These are phyloP conservation scores for Penicillium verhagenii DNA, from an alignment of 495 filamentous ascomycete species.

Conservation along the genomic window DNA sequence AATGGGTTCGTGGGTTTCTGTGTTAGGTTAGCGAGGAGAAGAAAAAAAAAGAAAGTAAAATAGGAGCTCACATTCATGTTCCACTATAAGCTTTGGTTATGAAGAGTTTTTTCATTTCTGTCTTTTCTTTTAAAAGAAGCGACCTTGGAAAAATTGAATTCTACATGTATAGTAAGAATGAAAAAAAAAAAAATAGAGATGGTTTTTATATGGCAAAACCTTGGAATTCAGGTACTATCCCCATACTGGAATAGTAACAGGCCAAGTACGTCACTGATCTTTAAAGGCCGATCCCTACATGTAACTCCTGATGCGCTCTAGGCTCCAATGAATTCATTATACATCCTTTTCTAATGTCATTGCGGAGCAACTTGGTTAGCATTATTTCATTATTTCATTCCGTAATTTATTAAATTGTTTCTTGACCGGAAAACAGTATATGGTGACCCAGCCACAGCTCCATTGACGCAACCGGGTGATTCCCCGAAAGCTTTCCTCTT, in stretches of 20 bases:
- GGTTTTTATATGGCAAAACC: background rate
- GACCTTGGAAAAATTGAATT: too few relatives aligned
- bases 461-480: constrained; percentile 6
- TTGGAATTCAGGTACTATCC: background rate
- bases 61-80: background rate
- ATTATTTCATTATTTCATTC: too few relatives aligned
- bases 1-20: background rate
- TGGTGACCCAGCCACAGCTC: background rate
- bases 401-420: background rate
- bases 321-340: background rate
- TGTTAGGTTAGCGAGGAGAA: background rate
- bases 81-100: too few relatives aligned
- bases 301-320: background rate
- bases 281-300: background rate
- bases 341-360: too few relatives aligned
- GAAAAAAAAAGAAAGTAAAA: background rate
- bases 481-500: background rate
- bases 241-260: too few relatives aligned
- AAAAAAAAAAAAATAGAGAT: background rate
- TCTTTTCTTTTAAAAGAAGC: too few relatives aligned
- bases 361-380: too few relatives aligned
- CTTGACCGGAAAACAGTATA: background rate
- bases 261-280: constrained; percentile 4
- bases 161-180: too few relatives aligned
- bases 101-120: too few relatives aligned